Evolutionary conservation across 2,329 filamentous ascomycete species (phyloP), one percentile per base, ranked within the genome.

Genomic region (Ophiosphaerella herpotricha): DNA sequence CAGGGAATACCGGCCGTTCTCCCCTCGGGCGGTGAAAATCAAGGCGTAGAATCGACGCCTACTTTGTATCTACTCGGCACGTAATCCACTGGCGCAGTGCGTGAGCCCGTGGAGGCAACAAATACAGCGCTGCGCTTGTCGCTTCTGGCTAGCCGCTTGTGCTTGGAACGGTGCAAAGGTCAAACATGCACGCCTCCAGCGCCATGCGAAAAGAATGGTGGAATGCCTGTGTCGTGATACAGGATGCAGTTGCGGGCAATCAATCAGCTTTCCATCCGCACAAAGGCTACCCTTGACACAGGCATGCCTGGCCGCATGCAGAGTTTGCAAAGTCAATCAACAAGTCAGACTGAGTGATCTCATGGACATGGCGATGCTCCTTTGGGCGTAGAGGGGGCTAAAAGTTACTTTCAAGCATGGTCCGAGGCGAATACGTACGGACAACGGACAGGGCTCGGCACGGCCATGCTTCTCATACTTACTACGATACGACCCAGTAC

Each of bases 371-470:
- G 64, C 55, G 47, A 48, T 61, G 60, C 58, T 64, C 58, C 54
- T 50, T 64, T 53, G 48, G 61, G 62, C 55, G 50, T 52, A 54
- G 52, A 48, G 45, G 58, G 46, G 46, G 51, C 50, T 52, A 48
- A 55, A 53, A 48, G 50, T 58, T 51, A 32, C 51, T 51, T 47
- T 52, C 56, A 56, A 42, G 57, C 54, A 53, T 50, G 48, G 52
- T 11, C 26, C 26, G 11, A 29, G 26, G 26, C 26, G 26, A 29
- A 29, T 29, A 29, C 26, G 26, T 29, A 11, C 53, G 60, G 64
- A 50, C 62, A 64, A 61, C 62, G 65, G 66, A 60, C 54, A 47
- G 57, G 54, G 45, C 58, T 66, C 64, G 65, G 64, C 65, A 63
- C 52, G 48, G 52, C 58, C 52, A 49, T 53, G 47, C 40, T 54